These are phyloP conservation scores for Tetrapisispora phaffii DNA, from an alignment of 805 yeast species.

Conservation along the genomic window DNA sequence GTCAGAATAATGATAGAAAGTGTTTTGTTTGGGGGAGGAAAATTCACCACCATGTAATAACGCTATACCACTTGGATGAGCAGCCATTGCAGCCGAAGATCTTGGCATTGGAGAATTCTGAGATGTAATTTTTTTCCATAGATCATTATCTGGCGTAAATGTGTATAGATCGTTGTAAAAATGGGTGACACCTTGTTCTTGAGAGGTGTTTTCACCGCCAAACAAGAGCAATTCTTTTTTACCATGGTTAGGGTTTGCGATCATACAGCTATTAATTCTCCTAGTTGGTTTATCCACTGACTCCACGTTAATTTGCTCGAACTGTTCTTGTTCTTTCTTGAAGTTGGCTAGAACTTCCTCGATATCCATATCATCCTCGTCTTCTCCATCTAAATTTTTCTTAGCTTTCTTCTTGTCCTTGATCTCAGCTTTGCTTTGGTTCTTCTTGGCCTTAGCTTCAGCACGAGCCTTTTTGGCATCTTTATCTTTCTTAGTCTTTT, in stretches of 20 bases:
- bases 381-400: slow-evolving; percentile 61
- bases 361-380: slow-evolving; percentile 71
- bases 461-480: slow-evolving; percentile 85
- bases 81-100: slow-evolving; percentile 87
- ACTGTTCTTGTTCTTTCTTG: slow-evolving; percentile 70
- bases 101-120: slow-evolving; percentile 87
- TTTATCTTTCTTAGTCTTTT: slow-evolving; percentile 75
- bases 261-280: slow-evolving; percentile 66
- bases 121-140: slow-evolving; percentile 71
- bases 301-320: slow-evolving; percentile 59
- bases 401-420: slow-evolving; percentile 68
- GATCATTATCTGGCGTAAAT: slow-evolving; percentile 65
- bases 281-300: slow-evolving; percentile 50
- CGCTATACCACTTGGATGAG: slow-evolving; percentile 82
- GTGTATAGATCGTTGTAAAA: slow-evolving; percentile 77
- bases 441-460: slow-evolving; percentile 75
- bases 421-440: slow-evolving; percentile 56
- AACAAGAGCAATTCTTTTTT: slow-evolving; percentile 71
- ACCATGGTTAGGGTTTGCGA: slow-evolving; percentile 65
- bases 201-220: slow-evolving; percentile 72
- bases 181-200: slow-evolving; percentile 39
- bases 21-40: slow-evolving; percentile 89
- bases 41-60: slow-evolving; percentile 94
- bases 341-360: slow-evolving; percentile 73
- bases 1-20: slow-evolving; percentile 93